A percentile compares a stretch with the other conserved stretches of the same genome.
These are phyloP conservation scores for Chenopodium album DNA, from an alignment of 148 eudicot species.

Conservation along the genomic window DNA sequence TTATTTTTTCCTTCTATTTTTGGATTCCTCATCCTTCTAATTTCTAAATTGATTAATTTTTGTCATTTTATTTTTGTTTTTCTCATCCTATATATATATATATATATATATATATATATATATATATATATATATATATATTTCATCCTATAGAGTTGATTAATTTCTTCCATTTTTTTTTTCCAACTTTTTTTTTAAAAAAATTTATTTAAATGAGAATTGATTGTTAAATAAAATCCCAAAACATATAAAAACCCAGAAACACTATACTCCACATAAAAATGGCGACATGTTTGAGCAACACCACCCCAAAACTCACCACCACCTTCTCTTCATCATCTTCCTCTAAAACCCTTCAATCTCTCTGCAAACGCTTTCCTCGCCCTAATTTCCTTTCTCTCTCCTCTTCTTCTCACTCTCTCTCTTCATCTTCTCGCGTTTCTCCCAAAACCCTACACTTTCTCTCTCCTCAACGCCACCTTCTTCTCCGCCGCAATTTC, in stretches of 20 bases:
- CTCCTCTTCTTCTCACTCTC: slow-evolving; percentile 25
- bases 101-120: no score
- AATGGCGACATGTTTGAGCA: slow-evolving; percentile 52
- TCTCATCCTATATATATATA: no score
- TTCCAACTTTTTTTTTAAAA: no score
- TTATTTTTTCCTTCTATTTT: no score
- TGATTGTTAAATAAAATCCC: no score
- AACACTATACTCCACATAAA: neutral
- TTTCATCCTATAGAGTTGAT: no score
- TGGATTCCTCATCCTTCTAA: no score
- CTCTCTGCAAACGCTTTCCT: slow-evolving; percentile 29
- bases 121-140: no score
- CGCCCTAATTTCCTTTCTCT: slow-evolving; percentile 15
- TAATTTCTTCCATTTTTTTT: no score
- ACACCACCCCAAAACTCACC: slow-evolving; percentile 42
- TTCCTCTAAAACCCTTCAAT: slow-evolving; percentile 21
- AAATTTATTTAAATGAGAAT: no score
- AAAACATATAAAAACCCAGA: neutral
- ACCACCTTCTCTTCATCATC: slow-evolving; percentile 29
- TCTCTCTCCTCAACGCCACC: slow-evolving; percentile 24
- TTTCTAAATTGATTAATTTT: no score
- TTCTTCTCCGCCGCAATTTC: slow-evolving; percentile 40
- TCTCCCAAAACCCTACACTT: slow-evolving; percentile 6
- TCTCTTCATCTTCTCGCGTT: slow-evolving; percentile 16
- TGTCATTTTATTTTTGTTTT: no score